phyloP scores from a whole-genome alignment of 345 rosid genomes.

The Balakata baccata region DNA sequence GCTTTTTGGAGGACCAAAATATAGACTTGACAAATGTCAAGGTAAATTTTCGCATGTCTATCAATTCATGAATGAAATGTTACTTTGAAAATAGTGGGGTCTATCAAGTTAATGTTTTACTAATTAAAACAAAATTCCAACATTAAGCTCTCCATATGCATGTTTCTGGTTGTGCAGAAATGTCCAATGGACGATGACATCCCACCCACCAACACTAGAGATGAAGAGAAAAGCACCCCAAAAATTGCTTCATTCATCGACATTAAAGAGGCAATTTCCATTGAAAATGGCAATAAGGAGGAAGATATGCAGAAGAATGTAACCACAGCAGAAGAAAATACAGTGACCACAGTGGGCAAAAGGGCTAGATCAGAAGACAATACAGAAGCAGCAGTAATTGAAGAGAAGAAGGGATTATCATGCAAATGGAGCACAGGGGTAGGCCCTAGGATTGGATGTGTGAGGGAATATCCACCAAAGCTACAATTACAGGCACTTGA shows the following conservation, averaged over 20 bases:
- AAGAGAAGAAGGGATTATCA: conserved; percentile 1
- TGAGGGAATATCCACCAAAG: conserved; percentile 40
- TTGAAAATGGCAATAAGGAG: not conserved
- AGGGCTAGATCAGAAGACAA: too few species aligned
- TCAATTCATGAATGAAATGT: too few species aligned
- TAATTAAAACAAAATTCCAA: too few species aligned
- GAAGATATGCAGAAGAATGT: not conserved
- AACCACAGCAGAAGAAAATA: too few species aligned
- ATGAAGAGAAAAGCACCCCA: too few species aligned
- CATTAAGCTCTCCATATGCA: not conserved
- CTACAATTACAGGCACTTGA: conserved; percentile 41
- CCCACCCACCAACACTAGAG: conserved; percentile 15
- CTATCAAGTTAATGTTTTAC: too few species aligned
- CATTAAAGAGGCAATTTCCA: not conserved
- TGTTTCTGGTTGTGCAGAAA: conserved; percentile 31
- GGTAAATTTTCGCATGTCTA: too few species aligned
- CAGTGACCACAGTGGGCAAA: too few species aligned
- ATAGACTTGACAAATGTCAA: conserved; percentile 56
- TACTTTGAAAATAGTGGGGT: too few species aligned
- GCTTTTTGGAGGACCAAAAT: conserved; percentile 50
- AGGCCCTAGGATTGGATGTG: conserved; percentile 43
- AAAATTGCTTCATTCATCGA: not conserved
- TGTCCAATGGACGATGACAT: conserved; percentile 52
- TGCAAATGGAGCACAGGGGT: conserved; percentile 43
- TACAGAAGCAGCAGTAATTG: not conserved